Base-by-base conservation (phyloP, 2,329 filamentous ascomycete genomes). In the Paecilomyces sp. region DNA sequence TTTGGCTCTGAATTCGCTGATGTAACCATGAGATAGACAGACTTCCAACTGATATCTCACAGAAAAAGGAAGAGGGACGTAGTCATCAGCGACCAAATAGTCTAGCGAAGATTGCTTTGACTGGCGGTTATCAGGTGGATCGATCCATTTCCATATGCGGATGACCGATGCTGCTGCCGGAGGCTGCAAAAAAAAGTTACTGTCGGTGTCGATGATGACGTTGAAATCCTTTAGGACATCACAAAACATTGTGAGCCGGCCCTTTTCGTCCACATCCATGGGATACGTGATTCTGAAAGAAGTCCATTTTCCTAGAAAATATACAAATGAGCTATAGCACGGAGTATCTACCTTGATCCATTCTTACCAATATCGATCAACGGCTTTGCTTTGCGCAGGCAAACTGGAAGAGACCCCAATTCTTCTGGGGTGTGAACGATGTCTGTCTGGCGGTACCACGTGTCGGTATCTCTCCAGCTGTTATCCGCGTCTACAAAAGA, bases 11-110 rank as follows among this genome's bases (percentile, higher is more conserved):
- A 91, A 85, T 71, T 97, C 93, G 57, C 88, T 88, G 12, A 99
- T 76, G 25, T 86, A 80, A 0, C 87, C 86, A 30, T 88, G 85
- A 0, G 92, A 96, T n/a, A 97, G 82, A 70, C 93, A 97, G 0
- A 91, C 92, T 72, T 99, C 93, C 0, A 99, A 83, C 71, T 96
- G 92, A 69, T 97, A 99, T 15, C 91, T 84, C 1, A 96, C 84
- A 0, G 85, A 77, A 62, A 92, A 97, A 0, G 84, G 77, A 3
- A 93, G 78, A 58, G 75, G 64, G 31, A 78, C 66, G 63, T 75
- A 73, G 9, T 63, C 65, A 24, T 71, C 63, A 24, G 72, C 61
- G 64, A 66, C 64, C 41, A 77, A 63, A 30, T 75, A 74, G 25
- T 77, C 67, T 61, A 64, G 65, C 59, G 58, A 79, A 63, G 57